Conservation (phyloP, 2,329 filamentous ascomycete genomes). For the Hymenoscyphus linearis region DNA sequence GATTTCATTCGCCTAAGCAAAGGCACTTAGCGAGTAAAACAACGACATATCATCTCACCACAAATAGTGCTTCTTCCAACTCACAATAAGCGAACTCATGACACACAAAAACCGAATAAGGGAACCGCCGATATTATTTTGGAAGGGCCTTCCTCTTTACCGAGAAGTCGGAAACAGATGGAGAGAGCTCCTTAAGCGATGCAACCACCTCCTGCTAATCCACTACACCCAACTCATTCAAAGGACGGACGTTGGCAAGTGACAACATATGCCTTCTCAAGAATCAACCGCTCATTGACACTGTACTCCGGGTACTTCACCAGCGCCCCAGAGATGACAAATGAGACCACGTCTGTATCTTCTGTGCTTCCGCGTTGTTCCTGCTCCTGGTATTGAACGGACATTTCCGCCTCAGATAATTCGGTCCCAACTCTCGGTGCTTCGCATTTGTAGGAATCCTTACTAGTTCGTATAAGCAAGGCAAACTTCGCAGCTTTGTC, state of each 20-base stretch:
- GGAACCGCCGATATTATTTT: too few species aligned
- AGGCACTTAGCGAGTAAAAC: too few species aligned
- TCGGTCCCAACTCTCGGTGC: neutral
- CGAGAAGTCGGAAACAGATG: neutral
- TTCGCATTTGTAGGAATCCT: neutral
- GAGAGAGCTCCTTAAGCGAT: neutral
- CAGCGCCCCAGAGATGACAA: neutral
- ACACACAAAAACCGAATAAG: too few species aligned
- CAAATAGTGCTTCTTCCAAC: too few species aligned
- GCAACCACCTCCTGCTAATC: neutral
- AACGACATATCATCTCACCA: too few species aligned
- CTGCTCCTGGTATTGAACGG: neutral
- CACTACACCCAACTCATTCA: neutral
- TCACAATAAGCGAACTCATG: too few species aligned
- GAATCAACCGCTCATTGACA: neutral
- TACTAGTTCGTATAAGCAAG: neutral
- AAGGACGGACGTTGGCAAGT: neutral
- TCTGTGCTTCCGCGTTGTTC: neutral
- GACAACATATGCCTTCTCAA: slow-evolving; percentile 8
- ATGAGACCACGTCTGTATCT: neutral
- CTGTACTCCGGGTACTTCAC: slow-evolving; percentile 5
- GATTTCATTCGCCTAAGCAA: too few species aligned
- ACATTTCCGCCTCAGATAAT: neutral
- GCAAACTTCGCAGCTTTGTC: neutral
- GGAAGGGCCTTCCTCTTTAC: neutral